Conservation (phyloP, 257 asterid species). For the Ehretia macrophylla region DNA sequence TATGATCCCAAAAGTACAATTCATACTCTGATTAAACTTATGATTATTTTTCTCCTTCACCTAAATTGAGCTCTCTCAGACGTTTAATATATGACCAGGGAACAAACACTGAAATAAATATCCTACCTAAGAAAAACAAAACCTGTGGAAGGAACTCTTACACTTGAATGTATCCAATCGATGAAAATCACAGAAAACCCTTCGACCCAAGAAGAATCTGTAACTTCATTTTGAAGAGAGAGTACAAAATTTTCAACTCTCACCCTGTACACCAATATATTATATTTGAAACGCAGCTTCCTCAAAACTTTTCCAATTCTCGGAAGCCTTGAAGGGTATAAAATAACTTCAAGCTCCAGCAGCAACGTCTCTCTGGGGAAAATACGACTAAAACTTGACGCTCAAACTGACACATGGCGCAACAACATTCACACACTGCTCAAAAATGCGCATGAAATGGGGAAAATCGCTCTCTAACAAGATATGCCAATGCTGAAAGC, state of each 20-base stretch:
- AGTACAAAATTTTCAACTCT: background rate
- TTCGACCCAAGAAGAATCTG: background rate
- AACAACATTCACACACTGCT: conserved; percentile 18
- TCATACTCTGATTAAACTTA: no score
- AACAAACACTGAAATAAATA: no score
- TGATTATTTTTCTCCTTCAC: background rate
- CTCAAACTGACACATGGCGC: conserved; percentile 3
- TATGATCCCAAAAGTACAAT: no score
- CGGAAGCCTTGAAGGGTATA: conserved; percentile 14
- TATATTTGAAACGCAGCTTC: background rate
- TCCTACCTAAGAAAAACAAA: no score
- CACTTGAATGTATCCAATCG: background rate
- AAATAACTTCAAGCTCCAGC: conserved; percentile 20
- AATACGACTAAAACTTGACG: conserved; percentile 6
- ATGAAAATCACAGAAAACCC: background rate
- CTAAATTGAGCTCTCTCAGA: no score
- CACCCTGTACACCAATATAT: background rate
- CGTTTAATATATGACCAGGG: no score
- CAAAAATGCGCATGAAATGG: no score
- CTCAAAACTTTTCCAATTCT: background rate
- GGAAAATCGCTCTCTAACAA: background rate
- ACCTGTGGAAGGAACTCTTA: no score
- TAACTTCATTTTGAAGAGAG: background rate
- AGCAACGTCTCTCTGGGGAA: background rate
- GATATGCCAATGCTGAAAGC: no score